Evolutionary conservation across 495 filamentous ascomycete species (phyloP).

Genomic region (Penicillium steckii): DNA sequence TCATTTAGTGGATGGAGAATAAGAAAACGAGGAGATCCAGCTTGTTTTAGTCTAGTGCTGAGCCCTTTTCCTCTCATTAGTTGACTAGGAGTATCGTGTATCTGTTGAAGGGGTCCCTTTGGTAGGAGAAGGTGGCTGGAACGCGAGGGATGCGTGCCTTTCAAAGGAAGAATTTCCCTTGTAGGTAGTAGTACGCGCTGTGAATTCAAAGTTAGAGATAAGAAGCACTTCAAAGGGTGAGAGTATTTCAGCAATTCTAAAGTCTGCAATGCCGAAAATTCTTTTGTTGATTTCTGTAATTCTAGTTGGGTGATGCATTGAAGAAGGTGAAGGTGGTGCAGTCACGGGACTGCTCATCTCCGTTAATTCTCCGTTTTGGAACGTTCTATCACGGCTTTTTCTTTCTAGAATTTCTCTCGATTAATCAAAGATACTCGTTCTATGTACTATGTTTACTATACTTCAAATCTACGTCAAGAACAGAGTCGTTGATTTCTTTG

Average conservation of each 20-base stretch:
- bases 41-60: background rate
- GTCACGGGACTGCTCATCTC: conserved; percentile 7
- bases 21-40: background rate
- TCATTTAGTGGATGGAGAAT: background rate
- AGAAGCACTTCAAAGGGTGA: too few species aligned
- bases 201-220: too few species aligned
- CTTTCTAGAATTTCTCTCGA: too few species aligned
- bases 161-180: background rate
- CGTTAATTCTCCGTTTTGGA: conserved; percentile 21
- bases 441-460: too few species aligned
- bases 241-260: too few species aligned
- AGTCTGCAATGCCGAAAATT: too few species aligned
- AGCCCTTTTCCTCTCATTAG: background rate
- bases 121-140: background rate
- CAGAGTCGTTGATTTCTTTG: too few species aligned
- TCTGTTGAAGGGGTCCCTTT: background rate
- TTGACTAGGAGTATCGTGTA: background rate
- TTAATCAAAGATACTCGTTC: too few species aligned
- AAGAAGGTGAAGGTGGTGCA: too few species aligned
- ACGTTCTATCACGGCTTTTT: too few species aligned
- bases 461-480: background rate
- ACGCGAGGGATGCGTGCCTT: background rate
- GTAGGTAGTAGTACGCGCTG: background rate
- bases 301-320: too few species aligned
- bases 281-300: too few species aligned